These are phyloP conservation scores for Parachaetomium inaequale DNA, from an alignment of 495 filamentous ascomycete genomes.

Conservation along the genomic window DNA sequence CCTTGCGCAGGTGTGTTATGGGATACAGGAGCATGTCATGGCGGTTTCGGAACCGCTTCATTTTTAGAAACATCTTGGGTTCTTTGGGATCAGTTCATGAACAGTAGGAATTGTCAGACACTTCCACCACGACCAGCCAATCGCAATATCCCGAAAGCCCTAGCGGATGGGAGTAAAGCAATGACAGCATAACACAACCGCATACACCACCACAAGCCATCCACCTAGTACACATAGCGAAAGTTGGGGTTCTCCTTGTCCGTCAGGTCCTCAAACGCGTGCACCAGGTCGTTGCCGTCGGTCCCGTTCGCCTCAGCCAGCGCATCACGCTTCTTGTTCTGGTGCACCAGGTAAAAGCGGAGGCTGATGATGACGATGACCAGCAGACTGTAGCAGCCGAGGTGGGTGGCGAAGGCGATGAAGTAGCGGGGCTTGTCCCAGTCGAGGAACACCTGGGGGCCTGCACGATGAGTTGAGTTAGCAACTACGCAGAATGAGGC, in stretches of 20 bases:
- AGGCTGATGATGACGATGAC: slow-evolving; percentile 45
- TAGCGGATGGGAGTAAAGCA: no score
- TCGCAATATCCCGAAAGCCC: no score
- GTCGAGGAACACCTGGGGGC: slow-evolving; percentile 52
- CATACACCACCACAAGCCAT: neutral
- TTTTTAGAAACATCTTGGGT: no score
- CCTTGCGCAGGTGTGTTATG: neutral
- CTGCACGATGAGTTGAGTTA: slow-evolving; percentile 6
- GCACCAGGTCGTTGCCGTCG: slow-evolving; percentile 40
- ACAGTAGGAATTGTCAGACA: no score
- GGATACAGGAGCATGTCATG: neutral
- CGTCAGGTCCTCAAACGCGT: slow-evolving; percentile 58
- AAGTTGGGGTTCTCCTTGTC: slow-evolving; percentile 57
- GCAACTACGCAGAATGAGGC: neutral
- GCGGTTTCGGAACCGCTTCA: no score
- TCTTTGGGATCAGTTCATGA: no score
- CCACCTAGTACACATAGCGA: slow-evolving; percentile 41
- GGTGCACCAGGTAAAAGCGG: slow-evolving; percentile 43
- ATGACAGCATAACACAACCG: no score
- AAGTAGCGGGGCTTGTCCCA: slow-evolving; percentile 50
- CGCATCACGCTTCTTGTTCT: slow-evolving; percentile 49
- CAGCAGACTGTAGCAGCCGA: slow-evolving; percentile 51
- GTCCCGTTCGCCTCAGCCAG: slow-evolving; percentile 43
- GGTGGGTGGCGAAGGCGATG: slow-evolving; percentile 53
- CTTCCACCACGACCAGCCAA: no score